Evolutionary conservation across 257 asterid genomes (phyloP).

Genomic region (Solanum clarkiae): DNA sequence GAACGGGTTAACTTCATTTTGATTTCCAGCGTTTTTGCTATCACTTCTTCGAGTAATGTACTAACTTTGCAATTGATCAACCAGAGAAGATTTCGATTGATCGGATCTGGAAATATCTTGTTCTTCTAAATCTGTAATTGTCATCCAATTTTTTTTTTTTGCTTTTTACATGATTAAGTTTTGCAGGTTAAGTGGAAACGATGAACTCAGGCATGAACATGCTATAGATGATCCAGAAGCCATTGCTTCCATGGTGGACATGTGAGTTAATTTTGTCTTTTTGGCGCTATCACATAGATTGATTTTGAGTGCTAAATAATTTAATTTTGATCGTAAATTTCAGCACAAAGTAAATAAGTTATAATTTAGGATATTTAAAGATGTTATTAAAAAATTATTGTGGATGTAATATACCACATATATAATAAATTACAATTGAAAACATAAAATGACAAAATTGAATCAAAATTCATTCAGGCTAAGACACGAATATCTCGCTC

Average conservation of each 20-base stretch:
- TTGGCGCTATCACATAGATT: not conserved
- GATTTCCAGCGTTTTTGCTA: not conserved
- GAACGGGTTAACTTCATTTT: slow-evolving; percentile 23
- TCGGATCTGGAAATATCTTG: slow-evolving; percentile 11
- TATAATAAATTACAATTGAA: too few species aligned
- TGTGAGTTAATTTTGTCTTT: slow-evolving; percentile 29
- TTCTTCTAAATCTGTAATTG: not conserved
- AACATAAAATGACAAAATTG: too few species aligned
- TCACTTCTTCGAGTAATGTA: not conserved
- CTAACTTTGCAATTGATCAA: not conserved
- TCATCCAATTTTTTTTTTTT: not conserved
- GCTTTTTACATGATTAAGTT: not conserved
- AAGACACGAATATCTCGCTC: rapidly evolving
- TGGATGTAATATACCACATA: too few species aligned
- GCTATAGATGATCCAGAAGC: slow-evolving; percentile 69
- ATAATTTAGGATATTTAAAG: too few species aligned
- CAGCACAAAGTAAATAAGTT: too few species aligned
- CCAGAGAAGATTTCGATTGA: not conserved
- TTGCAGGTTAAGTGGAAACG: slow-evolving; percentile 28
- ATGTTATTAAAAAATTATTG: too few species aligned
- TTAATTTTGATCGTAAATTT: too few species aligned
- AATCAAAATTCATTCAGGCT: too few species aligned
- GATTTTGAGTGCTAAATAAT: too few species aligned
- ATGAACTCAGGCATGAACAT: slow-evolving; percentile 23
- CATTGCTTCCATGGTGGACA: slow-evolving; percentile 52